Conservation (phyloP, 176 grass and related monocot genomes). For the Sorghum bicolor region DNA sequence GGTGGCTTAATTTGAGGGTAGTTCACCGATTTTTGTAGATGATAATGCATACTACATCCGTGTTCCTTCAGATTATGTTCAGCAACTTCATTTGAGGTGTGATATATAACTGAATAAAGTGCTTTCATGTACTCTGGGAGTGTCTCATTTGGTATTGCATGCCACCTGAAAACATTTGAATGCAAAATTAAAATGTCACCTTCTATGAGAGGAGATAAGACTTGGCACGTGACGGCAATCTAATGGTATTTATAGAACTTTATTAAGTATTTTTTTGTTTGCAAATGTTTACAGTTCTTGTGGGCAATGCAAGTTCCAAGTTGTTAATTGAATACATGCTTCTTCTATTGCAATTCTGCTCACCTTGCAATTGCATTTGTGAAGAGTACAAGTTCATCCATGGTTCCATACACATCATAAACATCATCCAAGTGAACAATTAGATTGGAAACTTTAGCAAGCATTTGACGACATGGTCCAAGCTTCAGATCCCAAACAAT, state of each 20-base stretch:
- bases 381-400: constrained; percentile 44
- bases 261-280: too few species aligned
- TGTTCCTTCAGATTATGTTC: constrained; percentile 15
- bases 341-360: neutral
- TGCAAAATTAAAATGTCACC: neutral
- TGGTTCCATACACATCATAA: constrained; percentile 57
- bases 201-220: neutral
- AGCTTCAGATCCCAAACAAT: constrained; percentile 11
- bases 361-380: constrained; percentile 53
- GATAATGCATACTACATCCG: constrained; percentile 13
- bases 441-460: constrained; percentile 27
- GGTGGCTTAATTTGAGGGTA: neutral
- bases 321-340: neutral
- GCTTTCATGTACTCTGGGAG: constrained; percentile 50
- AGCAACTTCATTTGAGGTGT: constrained; percentile 36
- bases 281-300: constrained; percentile 10
- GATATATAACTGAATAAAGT: constrained; percentile 28
- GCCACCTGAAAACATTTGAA: constrained; percentile 42
- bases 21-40: constrained; percentile 32
- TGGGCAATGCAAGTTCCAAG: neutral
- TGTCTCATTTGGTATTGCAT: neutral
- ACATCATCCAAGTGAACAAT: constrained; percentile 50
- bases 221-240: neutral
- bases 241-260: neutral
- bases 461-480: neutral